A percentile compares a stretch with the other conserved stretches of the same genome.
These are phyloP conservation scores for Serendipita sp. DNA, from an alignment of 1,284 basidiomycete species.

Conservation along the genomic window DNA sequence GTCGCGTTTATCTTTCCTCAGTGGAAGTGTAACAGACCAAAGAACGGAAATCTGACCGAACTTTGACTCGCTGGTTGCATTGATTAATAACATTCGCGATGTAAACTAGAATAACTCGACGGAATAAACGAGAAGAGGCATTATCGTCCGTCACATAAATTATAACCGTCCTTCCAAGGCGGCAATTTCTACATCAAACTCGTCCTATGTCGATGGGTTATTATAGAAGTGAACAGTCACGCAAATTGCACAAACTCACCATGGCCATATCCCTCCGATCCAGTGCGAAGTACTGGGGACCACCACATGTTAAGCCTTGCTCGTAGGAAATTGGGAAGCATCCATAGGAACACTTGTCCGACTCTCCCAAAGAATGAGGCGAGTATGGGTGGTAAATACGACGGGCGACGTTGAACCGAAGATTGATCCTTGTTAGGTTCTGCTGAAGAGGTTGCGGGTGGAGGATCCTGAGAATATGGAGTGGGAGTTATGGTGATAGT, in stretches of 20 bases:
- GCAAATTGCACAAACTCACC: neutral
- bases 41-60: constrained; percentile 7
- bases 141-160: too few relatives aligned
- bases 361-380: neutral
- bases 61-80: too few relatives aligned
- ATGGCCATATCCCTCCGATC: neutral
- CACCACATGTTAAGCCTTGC: neutral
- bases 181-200: too few relatives aligned
- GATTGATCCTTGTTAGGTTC: neutral
- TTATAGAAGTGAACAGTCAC: neutral
- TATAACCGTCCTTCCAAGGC: too few relatives aligned
- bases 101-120: too few relatives aligned
- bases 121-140: too few relatives aligned
- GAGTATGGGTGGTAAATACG: neutral
- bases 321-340: neutral
- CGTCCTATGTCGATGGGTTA: neutral
- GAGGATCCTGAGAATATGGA: too few relatives aligned
- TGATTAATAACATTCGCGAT: too few relatives aligned
- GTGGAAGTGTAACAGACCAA: constrained; percentile 6
- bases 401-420: neutral
- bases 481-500: too few relatives aligned
- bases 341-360: neutral
- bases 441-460: neutral
- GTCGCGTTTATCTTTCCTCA: constrained; percentile 2
- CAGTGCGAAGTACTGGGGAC: neutral